Conservation (phyloP, 176 grass and related monocot genomes). For the Paspalum notatum region DNA sequence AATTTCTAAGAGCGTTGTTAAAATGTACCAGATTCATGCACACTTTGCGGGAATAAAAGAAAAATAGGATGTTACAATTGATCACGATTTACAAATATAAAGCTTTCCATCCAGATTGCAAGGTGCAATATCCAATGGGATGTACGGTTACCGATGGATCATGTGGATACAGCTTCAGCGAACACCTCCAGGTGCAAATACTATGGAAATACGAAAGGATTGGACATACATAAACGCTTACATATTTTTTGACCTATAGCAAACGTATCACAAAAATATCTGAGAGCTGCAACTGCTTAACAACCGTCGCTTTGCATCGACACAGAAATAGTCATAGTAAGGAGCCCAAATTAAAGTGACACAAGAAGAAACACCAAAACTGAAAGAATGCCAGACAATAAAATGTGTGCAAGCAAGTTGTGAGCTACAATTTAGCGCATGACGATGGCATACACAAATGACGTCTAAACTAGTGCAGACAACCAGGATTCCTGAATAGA, state of each 20-base stretch:
- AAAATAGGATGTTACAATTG: neutral
- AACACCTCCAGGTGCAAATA: slow-evolving; percentile 1
- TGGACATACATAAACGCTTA: neutral
- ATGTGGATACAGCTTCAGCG: neutral
- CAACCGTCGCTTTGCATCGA: neutral
- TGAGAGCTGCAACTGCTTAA: neutral
- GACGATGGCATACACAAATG: neutral
- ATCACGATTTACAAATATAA: neutral
- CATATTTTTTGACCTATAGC: neutral
- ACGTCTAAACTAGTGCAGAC: neutral
- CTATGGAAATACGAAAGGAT: neutral
- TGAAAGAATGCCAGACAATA: no score
- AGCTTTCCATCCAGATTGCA: neutral
- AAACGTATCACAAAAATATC: neutral
- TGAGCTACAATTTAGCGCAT: neutral
- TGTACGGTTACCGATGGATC: neutral
- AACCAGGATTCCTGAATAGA: neutral
- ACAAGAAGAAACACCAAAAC: neutral
- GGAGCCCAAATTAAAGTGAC: neutral
- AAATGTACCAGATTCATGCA: slow-evolving; percentile 12
- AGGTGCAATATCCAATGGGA: neutral
- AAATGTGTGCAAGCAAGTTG: neutral
- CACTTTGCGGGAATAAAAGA: neutral
- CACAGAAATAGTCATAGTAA: neutral
- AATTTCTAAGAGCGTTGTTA: neutral